Evolutionary conservation across 371 early-diverging fungal genomes (phyloP).

Genomic region (Mycotypha africana): DNA sequence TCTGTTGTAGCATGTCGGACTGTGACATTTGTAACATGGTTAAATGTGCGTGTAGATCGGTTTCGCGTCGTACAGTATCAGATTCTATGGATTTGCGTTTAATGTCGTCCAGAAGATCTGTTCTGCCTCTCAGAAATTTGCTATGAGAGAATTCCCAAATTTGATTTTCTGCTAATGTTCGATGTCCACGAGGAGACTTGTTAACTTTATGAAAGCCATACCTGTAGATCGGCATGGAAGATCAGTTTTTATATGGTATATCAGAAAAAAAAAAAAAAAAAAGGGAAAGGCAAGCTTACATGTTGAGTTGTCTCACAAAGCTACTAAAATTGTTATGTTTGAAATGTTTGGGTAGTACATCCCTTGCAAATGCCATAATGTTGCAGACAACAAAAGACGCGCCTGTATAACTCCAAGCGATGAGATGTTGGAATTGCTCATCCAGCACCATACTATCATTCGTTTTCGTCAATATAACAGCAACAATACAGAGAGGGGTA

Average conservation of each 20-base stretch:
- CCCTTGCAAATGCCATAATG: slow-evolving; percentile 72
- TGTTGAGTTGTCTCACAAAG: slow-evolving; percentile 86
- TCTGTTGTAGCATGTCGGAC: slow-evolving; percentile 62
- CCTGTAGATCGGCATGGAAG: slow-evolving; percentile 29
- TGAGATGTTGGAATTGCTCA: slow-evolving; percentile 59
- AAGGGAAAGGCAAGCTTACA: no score
- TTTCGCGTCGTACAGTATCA: slow-evolving; percentile 62
- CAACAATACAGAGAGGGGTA: background rate
- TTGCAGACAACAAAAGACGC: slow-evolving; percentile 87
- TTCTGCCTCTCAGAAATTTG: slow-evolving; percentile 70
- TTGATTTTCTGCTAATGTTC: slow-evolving; percentile 76
- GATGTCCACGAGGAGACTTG: slow-evolving; percentile 76
- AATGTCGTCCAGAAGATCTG: slow-evolving; percentile 79
- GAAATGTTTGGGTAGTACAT: slow-evolving; percentile 75
- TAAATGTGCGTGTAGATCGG: slow-evolving; percentile 65
- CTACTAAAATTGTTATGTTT: slow-evolving; percentile 84
- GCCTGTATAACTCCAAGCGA: slow-evolving; percentile 78
- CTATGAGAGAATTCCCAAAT: slow-evolving; percentile 90
- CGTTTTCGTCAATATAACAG: slow-evolving; percentile 15
- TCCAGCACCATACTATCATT: background rate
- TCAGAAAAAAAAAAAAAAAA: background rate
- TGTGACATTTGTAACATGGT: slow-evolving; percentile 70
- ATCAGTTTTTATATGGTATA: background rate
- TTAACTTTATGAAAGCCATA: slow-evolving; percentile 86
- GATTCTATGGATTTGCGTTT: slow-evolving; percentile 81